A percentile compares a stretch with the other conserved stretches of the same genome.
Evolutionary conservation across 345 rosid genomes (phyloP).

Genomic region (Pistacia integerrima): DNA sequence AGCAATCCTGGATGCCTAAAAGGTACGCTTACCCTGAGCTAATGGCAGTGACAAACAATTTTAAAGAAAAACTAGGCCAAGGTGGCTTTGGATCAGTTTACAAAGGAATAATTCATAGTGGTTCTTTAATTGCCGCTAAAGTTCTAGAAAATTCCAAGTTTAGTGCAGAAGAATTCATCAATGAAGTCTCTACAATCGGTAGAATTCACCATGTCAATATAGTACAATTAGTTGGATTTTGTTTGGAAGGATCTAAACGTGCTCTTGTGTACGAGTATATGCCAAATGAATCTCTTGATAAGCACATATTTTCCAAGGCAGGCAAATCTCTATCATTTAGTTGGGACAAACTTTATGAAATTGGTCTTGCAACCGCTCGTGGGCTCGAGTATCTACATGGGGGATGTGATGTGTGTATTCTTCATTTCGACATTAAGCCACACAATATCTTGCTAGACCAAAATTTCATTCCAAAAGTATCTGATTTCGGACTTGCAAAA

Average conservation of each 20-base stretch:
- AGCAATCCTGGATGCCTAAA: slow-evolving; percentile 8
- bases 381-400: slow-evolving; percentile 33
- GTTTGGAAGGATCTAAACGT: not conserved
- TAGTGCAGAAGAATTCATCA: slow-evolving; percentile 19
- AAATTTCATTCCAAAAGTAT: slow-evolving; percentile 28
- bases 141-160: slow-evolving; percentile 13
- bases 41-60: slow-evolving; percentile 9
- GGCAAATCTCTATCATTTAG: not conserved
- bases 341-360: slow-evolving; percentile 7
- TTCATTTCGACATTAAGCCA: slow-evolving; percentile 38
- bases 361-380: slow-evolving; percentile 29
- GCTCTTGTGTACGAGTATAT: slow-evolving; percentile 16
- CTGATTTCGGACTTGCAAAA: slow-evolving; percentile 36
- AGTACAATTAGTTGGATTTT: slow-evolving; percentile 8
- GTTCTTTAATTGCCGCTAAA: slow-evolving; percentile 1
- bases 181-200: slow-evolving; percentile 10
- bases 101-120: not conserved
- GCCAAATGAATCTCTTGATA: slow-evolving; percentile 20
- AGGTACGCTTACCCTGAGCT: slow-evolving; percentile 3
- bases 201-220: slow-evolving; percentile 19
- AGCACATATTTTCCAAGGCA: not conserved
- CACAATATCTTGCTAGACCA: slow-evolving; percentile 14
- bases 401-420: slow-evolving; percentile 29
- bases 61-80: slow-evolving; percentile 12
- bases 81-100: slow-evolving; percentile 9